phyloP scores from a whole-genome alignment of 805 yeast species.

The Zygotorulaspora danielsina region DNA sequence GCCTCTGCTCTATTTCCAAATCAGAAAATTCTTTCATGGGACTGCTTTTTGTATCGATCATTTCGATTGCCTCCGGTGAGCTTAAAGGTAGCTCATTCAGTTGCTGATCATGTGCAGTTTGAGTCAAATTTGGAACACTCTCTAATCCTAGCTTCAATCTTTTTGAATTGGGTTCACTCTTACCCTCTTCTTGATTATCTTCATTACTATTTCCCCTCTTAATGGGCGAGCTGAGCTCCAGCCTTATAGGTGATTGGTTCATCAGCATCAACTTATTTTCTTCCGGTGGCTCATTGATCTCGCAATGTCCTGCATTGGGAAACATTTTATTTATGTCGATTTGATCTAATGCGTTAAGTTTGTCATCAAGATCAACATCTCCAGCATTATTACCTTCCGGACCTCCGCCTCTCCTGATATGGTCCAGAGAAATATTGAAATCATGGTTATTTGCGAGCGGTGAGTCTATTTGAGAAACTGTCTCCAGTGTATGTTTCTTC shows the following conservation, averaged over 20 bases:
- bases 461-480: background rate
- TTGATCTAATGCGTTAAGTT: conserved; percentile 15
- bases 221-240: conserved; percentile 23
- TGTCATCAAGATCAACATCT: background rate
- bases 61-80: conserved; percentile 31
- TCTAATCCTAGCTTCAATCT: conserved; percentile 20
- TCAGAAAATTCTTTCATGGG: conserved; percentile 10
- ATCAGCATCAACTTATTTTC: conserved; percentile 5
- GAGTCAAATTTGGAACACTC: conserved; percentile 20
- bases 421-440: conserved; percentile 9
- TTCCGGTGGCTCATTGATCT: background rate
- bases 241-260: conserved; percentile 24
- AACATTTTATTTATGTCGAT: conserved; percentile 25
- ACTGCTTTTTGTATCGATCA: conserved; percentile 18
- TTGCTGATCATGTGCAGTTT: conserved; percentile 4
- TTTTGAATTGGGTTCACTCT: conserved; percentile 18
- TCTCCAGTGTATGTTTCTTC: conserved; percentile 9
- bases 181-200: conserved; percentile 6
- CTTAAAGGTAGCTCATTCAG: conserved; percentile 1
- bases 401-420: conserved; percentile 7
- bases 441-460: conserved; percentile 2
- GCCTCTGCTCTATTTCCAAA: background rate
- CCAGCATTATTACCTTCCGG: background rate
- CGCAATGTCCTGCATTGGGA: conserved; percentile 1
- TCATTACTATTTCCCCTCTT: conserved; percentile 8